Base-by-base conservation (phyloP, 495 filamentous ascomycete genomes). In the Tuber borchii region DNA sequence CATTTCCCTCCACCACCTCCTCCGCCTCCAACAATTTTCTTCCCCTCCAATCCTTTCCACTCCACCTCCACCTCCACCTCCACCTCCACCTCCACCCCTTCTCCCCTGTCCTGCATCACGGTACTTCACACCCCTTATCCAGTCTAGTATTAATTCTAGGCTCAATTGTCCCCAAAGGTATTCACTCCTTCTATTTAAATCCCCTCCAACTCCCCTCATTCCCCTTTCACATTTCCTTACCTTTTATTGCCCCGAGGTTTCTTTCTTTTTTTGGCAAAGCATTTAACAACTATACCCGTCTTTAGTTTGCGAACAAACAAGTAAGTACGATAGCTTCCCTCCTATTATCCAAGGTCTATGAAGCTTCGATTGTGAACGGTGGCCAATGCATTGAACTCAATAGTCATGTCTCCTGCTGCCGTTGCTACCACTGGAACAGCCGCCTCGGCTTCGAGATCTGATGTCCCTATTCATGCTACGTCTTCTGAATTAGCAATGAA, bases 401-500 rank as follows among this genome's bases (percentile, higher is more conserved):
- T 37, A 37, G 65, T 44, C 65, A 79, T 79, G 78, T 79, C 78
- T 42, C 77, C 78, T 48, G 78, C 78, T 43, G 78, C 48, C 61
- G 73, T 77, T 71, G 70, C 51, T 70, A 26, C 75, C 43, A 17
- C 75, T 22, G 70, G 56, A 12, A 71, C 71, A 12, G 72, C 71
- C 46, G 43, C 48, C 17, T 70, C 70, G 45, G 16, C 69, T 61
- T 14, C 51, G n/a, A 12, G 12, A 61, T 26, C 22, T 12, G 51
- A 61, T 20, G 34, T 72, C 22, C 12, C 46, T 19, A 45, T 81
- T 86, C 96, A 98, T 86, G 89, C 93, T 34, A 83, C 91, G 70
- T 92, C 95, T 37, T 93, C 93, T n/a, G 85, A 89, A 46, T 86
- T 87, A 75, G 95, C 95, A 74, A 93, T 97, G 82, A 84, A 89